Evolutionary conservation across 495 filamentous ascomycete genomes (phyloP).

Genomic region (Hypoxylon subgilvum): DNA sequence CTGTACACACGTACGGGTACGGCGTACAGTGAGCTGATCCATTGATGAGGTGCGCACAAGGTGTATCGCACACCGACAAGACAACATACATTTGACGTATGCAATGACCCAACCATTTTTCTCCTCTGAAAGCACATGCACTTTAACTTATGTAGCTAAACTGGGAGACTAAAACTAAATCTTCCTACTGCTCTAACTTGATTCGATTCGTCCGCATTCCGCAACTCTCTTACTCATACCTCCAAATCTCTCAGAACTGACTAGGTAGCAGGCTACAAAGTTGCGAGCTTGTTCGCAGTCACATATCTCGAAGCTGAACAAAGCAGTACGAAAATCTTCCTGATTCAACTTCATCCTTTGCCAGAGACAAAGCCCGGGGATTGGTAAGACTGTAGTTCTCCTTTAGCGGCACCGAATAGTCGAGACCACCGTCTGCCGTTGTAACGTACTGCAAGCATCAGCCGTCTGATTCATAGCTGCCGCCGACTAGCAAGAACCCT

Average conservation of each 20-base stretch:
- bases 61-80: neutral
- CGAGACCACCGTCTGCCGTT: slow-evolving; percentile 19
- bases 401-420: slow-evolving; percentile 32
- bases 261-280: no score
- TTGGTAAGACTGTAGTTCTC: slow-evolving; percentile 1
- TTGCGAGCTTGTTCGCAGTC: no score
- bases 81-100: no score
- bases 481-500: slow-evolving; percentile 23
- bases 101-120: no score
- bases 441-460: neutral
- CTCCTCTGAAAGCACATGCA: no score
- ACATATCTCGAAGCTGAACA: no score
- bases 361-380: neutral
- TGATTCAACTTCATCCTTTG: no score
- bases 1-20: neutral
- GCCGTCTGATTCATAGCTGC: slow-evolving; percentile 21
- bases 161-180: no score
- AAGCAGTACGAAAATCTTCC: neutral
- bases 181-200: slow-evolving; percentile 19
- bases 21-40: neutral
- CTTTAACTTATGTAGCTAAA: no score
- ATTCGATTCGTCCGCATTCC: slow-evolving; percentile 12
- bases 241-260: no score
- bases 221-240: neutral
- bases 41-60: no score